Percentiles rank a stretch among this genome's conserved stretches.
Conservation (phyloP, 306 rosid genomes). For the Fagus sylvatica region DNA sequence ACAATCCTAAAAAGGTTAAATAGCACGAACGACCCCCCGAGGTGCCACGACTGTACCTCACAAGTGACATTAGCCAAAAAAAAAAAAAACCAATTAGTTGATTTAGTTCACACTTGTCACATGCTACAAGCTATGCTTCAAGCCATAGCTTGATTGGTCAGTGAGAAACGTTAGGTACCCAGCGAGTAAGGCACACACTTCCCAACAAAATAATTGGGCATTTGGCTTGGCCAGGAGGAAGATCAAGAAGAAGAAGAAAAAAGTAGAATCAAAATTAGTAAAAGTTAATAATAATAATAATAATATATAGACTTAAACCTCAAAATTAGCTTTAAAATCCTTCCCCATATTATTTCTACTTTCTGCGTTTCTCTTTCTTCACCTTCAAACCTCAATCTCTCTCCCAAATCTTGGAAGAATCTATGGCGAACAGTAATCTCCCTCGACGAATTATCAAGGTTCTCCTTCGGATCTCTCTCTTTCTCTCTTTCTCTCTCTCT, state of each 20-base stretch:
- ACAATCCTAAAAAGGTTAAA: too few relatives aligned
- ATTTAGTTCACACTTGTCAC: too few relatives aligned
- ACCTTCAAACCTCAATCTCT: not conserved
- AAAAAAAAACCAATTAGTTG: too few relatives aligned
- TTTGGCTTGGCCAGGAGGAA: not conserved
- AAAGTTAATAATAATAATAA: too few relatives aligned
- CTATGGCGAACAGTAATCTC: constrained; percentile 89
- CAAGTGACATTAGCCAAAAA: too few relatives aligned
- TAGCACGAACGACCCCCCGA: too few relatives aligned
- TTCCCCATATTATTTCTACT: not conserved
- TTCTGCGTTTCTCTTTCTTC: not conserved
- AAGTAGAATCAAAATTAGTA: not conserved
- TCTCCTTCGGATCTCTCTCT: constrained; percentile 34
- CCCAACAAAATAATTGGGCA: not conserved
- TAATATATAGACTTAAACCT: too few relatives aligned
- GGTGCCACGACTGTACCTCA: too few relatives aligned
- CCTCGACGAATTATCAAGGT: constrained; percentile 92
- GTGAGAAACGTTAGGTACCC: not conserved
- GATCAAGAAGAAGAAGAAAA: not conserved
- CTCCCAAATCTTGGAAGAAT: not conserved
- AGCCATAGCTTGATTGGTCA: not conserved
- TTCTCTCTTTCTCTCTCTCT: constrained; percentile 41
- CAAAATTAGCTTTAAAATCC: not conserved
- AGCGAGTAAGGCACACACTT: not conserved
- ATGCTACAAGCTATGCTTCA: too few relatives aligned